phyloP scores from a whole-genome alignment of 352 stramenopile genomes.

The Pythium guiyangense region DNA sequence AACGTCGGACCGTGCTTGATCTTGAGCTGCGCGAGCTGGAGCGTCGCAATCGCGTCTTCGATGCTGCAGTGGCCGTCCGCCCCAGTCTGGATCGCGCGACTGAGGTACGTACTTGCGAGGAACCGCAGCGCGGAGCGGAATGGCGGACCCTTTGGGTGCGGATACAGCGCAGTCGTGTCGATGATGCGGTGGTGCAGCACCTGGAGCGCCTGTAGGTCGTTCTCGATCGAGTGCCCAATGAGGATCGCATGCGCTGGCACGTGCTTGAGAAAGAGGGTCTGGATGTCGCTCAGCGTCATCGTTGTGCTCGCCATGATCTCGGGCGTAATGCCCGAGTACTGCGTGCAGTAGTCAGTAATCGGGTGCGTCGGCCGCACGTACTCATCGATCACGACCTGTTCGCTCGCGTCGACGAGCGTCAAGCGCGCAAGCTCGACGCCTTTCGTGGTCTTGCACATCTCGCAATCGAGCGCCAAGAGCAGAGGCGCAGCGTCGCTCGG shows the following conservation, averaged over 20 bases:
- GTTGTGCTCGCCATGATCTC: constrained; percentile 75
- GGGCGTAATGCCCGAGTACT: constrained; percentile 80
- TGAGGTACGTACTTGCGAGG: constrained; percentile 65
- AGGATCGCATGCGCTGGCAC: constrained; percentile 72
- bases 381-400: constrained; percentile 74
- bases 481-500: constrained; percentile 32
- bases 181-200: constrained; percentile 74
- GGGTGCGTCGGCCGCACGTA: constrained; percentile 74
- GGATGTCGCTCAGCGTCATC: constrained; percentile 55
- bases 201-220: constrained; percentile 67
- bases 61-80: constrained; percentile 75
- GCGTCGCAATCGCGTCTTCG: constrained; percentile 71
- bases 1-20: constrained; percentile 74
- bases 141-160: constrained; percentile 69
- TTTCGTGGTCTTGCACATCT: constrained; percentile 87
- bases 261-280: constrained; percentile 50
- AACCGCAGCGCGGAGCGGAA: constrained; percentile 79
- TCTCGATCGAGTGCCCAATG: constrained; percentile 88
- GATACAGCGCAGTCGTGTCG: constrained; percentile 80
- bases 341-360: constrained; percentile 87
- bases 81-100: constrained; percentile 64
- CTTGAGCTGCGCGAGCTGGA: constrained; percentile 75
- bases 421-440: constrained; percentile 76
- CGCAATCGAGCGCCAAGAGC: constrained; percentile 79
- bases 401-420: constrained; percentile 60